A percentile compares a stretch with the other conserved stretches of the same genome.
phyloP scores from a whole-genome alignment of 495 filamentous ascomycete species.

The Xylaria grammica region DNA sequence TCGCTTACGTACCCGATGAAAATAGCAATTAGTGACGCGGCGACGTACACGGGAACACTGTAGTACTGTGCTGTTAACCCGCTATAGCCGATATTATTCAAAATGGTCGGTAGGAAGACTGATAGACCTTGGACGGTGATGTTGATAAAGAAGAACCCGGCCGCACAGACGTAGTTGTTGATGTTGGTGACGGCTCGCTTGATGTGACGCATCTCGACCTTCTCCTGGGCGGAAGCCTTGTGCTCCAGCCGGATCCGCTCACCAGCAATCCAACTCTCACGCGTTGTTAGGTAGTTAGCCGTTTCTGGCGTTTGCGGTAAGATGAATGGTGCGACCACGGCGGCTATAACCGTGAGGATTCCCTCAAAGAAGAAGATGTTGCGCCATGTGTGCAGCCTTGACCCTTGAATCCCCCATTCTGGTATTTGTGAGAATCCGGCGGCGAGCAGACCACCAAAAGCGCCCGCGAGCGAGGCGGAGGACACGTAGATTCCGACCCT shows the following conservation, averaged over 20 bases:
- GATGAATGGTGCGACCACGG: constrained; percentile 54
- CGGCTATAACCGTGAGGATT: constrained; percentile 58
- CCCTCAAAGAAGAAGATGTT: constrained; percentile 74
- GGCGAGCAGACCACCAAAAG: constrained; percentile 62
- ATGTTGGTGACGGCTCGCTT: constrained; percentile 46
- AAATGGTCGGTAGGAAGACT: constrained; percentile 58
- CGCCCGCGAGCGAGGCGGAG: constrained; percentile 59
- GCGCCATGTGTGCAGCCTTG: constrained; percentile 60
- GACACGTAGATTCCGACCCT: constrained; percentile 64
- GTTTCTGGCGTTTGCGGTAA: constrained; percentile 60
- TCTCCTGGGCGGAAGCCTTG: constrained; percentile 39
- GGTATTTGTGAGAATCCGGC: constrained; percentile 57
- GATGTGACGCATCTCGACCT: constrained; percentile 45
- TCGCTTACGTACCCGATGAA: constrained; percentile 64
- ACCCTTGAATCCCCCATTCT: constrained; percentile 50
- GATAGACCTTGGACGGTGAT: constrained; percentile 57
- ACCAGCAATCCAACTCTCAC: constrained; percentile 54
- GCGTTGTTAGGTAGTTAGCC: constrained; percentile 55
- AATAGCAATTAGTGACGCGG: constrained; percentile 61
- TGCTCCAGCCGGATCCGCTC: constrained; percentile 48
- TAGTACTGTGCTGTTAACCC: constrained; percentile 52
- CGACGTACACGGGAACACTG: constrained; percentile 58
- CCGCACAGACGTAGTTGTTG: constrained; percentile 54
- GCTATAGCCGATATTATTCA: constrained; percentile 52
- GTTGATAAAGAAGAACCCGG: constrained; percentile 58